Evolutionary conservation across 805 yeast species (phyloP), one percentile per base, ranked within the genome.

Genomic region (Metschnikowia cerradonensis): DNA sequence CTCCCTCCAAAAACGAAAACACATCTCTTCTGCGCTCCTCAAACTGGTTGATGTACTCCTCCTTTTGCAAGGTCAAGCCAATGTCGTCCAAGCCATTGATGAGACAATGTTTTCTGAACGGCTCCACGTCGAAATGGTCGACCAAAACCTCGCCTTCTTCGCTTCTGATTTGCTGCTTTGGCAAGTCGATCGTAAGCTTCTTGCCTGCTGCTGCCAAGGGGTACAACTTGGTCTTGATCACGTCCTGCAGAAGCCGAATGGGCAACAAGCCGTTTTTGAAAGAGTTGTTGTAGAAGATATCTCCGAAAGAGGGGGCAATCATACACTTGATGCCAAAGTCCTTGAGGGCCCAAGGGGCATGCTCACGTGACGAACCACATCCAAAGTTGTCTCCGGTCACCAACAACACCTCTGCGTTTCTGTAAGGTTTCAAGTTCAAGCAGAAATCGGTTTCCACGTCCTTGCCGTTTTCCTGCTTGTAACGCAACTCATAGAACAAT

Each of bases 331-430:
- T 90, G 71, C 99, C 99, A 64, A 94, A 94, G 73, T 94, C 99
- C 64, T 90, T 91, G 59, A 94, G 79, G 2, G 99, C 98, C 99
- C 99, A 94, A 52, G 99, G 98, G 33, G 99, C 99, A 65, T 94
- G 99, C 72, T 94, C 99, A 80, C 99, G 89, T 1, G 97, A 91
- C 38, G 97, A 91, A 64, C 99, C 99, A 77, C 99, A 94, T 59
- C 99, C 99, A 67, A 94, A 94, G 78, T 94, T 94, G 67, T 89
- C 96, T 68, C 99, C 99, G 40, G 95, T 83, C 53, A 90, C 96
- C 60, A 92, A 86, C 58, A 94, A 76, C 60, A 92, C 85, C 70
- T 87, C 84, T 19, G 98, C 86, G 22, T 78, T 63, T 58, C 84
- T 81, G 78, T 83, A 92, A 47, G 97, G 96, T 49, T 78, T 86